Conservation (phyloP, 306 rosid genomes). For the Corylus heterophylla region DNA sequence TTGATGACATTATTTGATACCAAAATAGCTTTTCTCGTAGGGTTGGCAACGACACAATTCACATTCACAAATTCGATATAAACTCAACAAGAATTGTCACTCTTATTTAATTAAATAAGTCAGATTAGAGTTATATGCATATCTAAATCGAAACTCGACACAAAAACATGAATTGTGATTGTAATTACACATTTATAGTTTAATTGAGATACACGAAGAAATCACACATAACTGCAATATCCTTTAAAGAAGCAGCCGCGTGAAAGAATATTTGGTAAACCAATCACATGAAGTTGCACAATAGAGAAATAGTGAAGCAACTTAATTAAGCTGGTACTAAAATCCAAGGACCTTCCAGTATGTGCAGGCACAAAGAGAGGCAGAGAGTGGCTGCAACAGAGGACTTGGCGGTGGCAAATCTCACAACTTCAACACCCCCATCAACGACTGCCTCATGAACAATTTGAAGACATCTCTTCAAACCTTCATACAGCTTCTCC, state of each 20-base stretch:
- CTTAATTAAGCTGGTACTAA: conserved; percentile 52
- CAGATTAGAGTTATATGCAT: too few species aligned
- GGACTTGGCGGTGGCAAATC: conserved; percentile 56
- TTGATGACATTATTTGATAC: neutral
- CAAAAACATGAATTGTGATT: neutral
- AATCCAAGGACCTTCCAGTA: conserved; percentile 53
- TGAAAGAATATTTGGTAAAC: neutral
- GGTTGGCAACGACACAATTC: too few species aligned
- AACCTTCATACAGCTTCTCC: conserved; percentile 49
- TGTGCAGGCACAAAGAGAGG: conserved; percentile 57
- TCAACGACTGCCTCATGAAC: conserved; percentile 55
- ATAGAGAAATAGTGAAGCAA: neutral
- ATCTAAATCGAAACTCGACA: too few species aligned
- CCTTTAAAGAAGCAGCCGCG: conserved; percentile 21
- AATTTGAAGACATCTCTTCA: conserved; percentile 36
- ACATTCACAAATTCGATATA: too few species aligned
- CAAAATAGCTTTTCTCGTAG: neutral
- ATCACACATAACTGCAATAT: conserved; percentile 6
- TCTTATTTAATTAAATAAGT: too few species aligned
- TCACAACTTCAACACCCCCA: conserved; percentile 45
- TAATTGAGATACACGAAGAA: conserved; percentile 17
- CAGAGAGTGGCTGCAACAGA: conserved; percentile 54
- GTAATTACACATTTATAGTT: neutral
- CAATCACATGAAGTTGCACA: conserved; percentile 10
- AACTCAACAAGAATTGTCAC: too few species aligned